Conservation (phyloP, 352 stramenopile species). For the Phytopythium mirpurense region DNA sequence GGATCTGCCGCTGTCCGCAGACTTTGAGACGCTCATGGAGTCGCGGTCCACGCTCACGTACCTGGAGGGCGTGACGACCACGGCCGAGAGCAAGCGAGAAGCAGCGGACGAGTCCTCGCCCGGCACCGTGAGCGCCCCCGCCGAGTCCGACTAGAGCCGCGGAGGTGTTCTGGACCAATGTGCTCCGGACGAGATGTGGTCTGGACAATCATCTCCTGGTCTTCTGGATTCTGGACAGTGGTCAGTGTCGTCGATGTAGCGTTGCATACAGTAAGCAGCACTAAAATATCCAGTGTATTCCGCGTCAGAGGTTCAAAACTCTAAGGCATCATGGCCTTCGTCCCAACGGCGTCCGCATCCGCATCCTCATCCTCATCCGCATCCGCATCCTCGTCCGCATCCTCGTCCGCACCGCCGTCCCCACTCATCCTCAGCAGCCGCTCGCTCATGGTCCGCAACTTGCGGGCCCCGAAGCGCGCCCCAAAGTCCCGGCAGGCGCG, state of each 20-base stretch:
- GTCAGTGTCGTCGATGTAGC: too few species aligned
- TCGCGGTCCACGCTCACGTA: slow-evolving; percentile 48
- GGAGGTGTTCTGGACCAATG: not conserved
- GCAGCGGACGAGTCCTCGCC: slow-evolving; percentile 10
- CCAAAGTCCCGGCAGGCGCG: slow-evolving; percentile 61
- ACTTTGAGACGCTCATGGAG: slow-evolving; percentile 59
- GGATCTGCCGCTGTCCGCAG: slow-evolving; percentile 12
- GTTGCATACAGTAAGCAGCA: too few species aligned
- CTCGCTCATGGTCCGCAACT: slow-evolving; percentile 39
- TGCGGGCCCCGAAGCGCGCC: slow-evolving; percentile 46
- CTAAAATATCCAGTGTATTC: not conserved
- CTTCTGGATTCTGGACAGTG: too few species aligned
- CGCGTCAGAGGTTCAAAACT: too few species aligned
- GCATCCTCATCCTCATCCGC: not conserved
- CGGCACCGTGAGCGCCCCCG: slow-evolving; percentile 27
- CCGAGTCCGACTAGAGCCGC: slow-evolving; percentile 4
- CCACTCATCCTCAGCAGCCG: slow-evolving; percentile 22
- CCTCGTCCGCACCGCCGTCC: not conserved
- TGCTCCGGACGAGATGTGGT: not conserved
- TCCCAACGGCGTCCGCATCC: not conserved
- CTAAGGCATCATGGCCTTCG: too few species aligned
- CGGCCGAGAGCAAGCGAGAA: not conserved
- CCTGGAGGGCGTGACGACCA: slow-evolving; percentile 25
- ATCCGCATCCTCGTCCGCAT: not conserved
- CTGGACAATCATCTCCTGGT: not conserved